These are phyloP conservation scores for Fusarium poae DNA, from an alignment of 2,329 filamentous ascomycete species.

Conservation along the genomic window DNA sequence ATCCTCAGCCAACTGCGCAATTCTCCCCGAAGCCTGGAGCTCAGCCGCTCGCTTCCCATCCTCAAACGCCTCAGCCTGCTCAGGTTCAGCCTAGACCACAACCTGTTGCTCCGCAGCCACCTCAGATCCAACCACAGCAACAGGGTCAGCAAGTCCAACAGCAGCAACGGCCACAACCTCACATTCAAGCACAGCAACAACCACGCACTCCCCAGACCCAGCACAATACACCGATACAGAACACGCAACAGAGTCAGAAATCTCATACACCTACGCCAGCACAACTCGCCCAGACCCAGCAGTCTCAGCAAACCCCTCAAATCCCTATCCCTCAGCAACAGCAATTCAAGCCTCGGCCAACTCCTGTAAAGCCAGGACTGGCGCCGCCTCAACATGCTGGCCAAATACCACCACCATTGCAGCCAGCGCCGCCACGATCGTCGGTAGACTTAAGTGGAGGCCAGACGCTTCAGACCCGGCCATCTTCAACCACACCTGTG, in stretches of 20 bases:
- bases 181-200: conserved; percentile 35
- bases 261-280: conserved; percentile 27
- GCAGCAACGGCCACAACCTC: conserved; percentile 38
- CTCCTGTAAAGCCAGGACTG: conserved; percentile 50
- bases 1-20: conserved; percentile 40
- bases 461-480: conserved; percentile 48
- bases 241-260: conserved; percentile 40
- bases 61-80: conserved; percentile 39
- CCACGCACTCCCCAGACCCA: conserved; percentile 41
- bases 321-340: conserved; percentile 37
- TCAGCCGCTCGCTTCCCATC: conserved; percentile 42
- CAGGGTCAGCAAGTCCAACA: conserved; percentile 38
- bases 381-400: conserved; percentile 54
- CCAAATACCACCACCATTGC: conserved; percentile 54
- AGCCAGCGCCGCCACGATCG: conserved; percentile 51
- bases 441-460: conserved; percentile 37
- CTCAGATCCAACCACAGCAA: conserved; percentile 39
- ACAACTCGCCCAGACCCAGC: conserved; percentile 31
- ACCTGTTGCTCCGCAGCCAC: conserved; percentile 36
- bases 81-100: conserved; percentile 44
- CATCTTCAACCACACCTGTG: conserved; percentile 53
- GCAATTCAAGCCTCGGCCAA: conserved; percentile 44
- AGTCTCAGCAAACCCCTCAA: conserved; percentile 38
- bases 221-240: conserved; percentile 38
- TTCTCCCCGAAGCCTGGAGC: conserved; percentile 40